Conservation (phyloP, 768 basidiomycete species). For the Gelatoporia subvermispora region DNA sequence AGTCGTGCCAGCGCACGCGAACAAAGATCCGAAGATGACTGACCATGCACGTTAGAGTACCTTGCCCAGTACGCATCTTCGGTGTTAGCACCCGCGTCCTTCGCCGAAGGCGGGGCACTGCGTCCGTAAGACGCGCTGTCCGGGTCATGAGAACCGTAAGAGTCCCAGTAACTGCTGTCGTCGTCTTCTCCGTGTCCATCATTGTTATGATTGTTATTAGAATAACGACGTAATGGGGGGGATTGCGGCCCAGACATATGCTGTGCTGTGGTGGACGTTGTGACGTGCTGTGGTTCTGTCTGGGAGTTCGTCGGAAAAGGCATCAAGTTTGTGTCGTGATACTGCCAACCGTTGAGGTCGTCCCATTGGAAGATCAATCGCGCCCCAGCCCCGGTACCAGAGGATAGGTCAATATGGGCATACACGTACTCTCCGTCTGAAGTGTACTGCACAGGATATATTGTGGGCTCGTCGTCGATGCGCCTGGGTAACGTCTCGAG, state of each 20-base stretch:
- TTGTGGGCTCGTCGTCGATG: constrained; percentile 21
- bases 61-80: constrained; percentile 77
- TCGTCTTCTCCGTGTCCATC: constrained; percentile 27
- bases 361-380: constrained; percentile 72
- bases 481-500: constrained; percentile 35
- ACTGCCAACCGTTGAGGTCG: constrained; percentile 51
- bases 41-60: constrained; percentile 68
- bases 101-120: constrained; percentile 19
- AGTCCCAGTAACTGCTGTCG: constrained; percentile 65
- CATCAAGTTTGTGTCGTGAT: constrained; percentile 65
- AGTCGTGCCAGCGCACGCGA: neutral
- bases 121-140: constrained; percentile 18
- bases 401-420: constrained; percentile 43
- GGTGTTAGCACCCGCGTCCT: constrained; percentile 21
- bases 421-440: constrained; percentile 47
- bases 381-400: constrained; percentile 31
- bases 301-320: constrained; percentile 49
- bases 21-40: constrained; percentile 13
- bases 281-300: constrained; percentile 11
- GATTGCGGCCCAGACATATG: constrained; percentile 8
- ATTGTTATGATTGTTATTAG: constrained; percentile 10
- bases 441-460: constrained; percentile 32
- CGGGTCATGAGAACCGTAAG: constrained; percentile 42
- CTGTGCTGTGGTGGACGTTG: constrained; percentile 26
- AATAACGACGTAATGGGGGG: constrained; percentile 1